Percentiles rank a stretch among this genome's conserved stretches.
Evolutionary conservation across 257 asterid species (phyloP).

Genomic region (Solanum pimpinellifolium): DNA sequence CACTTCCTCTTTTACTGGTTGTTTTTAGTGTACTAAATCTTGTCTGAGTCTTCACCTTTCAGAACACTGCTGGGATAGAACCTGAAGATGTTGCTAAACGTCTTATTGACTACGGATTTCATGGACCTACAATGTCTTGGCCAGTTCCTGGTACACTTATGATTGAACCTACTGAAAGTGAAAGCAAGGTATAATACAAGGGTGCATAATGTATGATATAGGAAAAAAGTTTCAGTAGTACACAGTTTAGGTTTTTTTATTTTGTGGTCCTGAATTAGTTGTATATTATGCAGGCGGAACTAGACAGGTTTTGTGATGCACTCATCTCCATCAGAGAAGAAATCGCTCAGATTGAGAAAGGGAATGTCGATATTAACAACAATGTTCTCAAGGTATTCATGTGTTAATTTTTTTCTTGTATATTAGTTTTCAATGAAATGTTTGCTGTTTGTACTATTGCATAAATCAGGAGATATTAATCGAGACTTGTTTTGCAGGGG

Average conservation of each 20-base stretch:
- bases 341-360: slow-evolving; percentile 75
- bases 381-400: slow-evolving; percentile 82
- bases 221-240: background rate
- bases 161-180: slow-evolving; percentile 98
- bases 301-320: slow-evolving; percentile 89
- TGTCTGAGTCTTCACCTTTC: background rate
- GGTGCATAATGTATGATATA: background rate
- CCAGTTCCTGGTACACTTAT: slow-evolving; percentile 98
- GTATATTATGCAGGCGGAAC: slow-evolving; percentile 56
- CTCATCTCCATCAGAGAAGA: slow-evolving; percentile 93
- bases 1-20: background rate
- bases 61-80: slow-evolving; percentile 95
- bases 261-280: background rate
- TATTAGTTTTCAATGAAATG: background rate
- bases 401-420: background rate
- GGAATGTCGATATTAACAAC: slow-evolving; percentile 64
- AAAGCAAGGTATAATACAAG: slow-evolving; percentile 72
- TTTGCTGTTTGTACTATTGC: background rate
- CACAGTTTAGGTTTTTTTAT: background rate
- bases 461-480: slow-evolving; percentile 7
- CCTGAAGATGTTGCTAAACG: slow-evolving; percentile 98
- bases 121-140: slow-evolving; percentile 98
- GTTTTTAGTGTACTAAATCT: background rate
- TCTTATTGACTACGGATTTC: slow-evolving; percentile 96
- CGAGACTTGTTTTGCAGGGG: slow-evolving; percentile 33